Conservation (phyloP, 129 eudicot species). For the Saposhnikovia divaricata region DNA sequence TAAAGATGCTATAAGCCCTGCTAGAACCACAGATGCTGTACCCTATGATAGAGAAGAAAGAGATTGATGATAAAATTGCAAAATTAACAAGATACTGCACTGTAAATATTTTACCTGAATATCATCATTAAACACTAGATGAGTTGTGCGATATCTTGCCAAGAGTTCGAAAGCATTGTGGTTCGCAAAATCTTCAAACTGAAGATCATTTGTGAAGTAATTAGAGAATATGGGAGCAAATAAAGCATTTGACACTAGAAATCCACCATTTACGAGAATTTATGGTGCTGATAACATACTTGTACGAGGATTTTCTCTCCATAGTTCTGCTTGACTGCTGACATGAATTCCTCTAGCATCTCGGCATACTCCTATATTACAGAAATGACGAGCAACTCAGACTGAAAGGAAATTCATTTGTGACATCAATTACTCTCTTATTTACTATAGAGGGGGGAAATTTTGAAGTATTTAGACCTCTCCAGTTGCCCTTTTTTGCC, state of each 20-base stretch:
- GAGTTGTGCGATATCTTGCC: constrained; percentile 58
- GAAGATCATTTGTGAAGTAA: neutral
- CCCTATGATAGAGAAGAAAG: constrained; percentile 16
- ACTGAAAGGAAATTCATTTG: neutral
- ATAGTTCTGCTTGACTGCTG: constrained; percentile 77
- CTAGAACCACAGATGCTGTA: constrained; percentile 29
- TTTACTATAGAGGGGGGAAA: neutral
- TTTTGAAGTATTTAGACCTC: constrained; percentile 25
- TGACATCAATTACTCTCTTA: neutral
- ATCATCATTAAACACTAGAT: constrained; percentile 91
- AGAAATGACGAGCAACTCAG: constrained; percentile 9
- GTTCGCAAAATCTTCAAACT: constrained; percentile 98
- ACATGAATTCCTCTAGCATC: constrained; percentile 83
- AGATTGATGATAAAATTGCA: neutral
- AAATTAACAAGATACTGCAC: neutral
- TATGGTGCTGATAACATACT: constrained; percentile 17
- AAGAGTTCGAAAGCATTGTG: constrained; percentile 93
- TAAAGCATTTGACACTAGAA: neutral
- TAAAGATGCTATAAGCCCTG: constrained; percentile 22
- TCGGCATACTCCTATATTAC: constrained; percentile 66
- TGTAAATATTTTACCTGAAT: constrained; percentile 57
- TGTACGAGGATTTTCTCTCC: constrained; percentile 92
- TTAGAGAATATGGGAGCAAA: neutral
- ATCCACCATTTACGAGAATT: neutral
- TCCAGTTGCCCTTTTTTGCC: constrained; percentile 76